Base-by-base conservation (phyloP, 768 basidiomycete species). In the Suillus discolor region DNA sequence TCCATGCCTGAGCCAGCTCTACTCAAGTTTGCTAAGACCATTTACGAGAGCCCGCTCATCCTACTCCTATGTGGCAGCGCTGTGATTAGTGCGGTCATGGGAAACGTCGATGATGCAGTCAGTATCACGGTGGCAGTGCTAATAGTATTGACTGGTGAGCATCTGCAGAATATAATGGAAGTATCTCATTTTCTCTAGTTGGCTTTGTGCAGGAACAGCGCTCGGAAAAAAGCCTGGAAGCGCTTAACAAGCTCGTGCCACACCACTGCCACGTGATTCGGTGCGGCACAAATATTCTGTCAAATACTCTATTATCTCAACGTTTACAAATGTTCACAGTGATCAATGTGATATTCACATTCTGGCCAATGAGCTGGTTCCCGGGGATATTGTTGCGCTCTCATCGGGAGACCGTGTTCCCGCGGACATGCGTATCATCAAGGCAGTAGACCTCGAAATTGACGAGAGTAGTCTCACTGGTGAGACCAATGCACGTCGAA, bases 361-460 rank as follows among this genome's bases (percentile, higher is more conserved):
- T n/a, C 88, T 98, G 39, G 97, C 96, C 0, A 98, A 98, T 76
- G 93, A 97, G 73, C 89, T 98, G n/a, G 93, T 98, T 5, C 96
- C 96, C 0, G 96, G 96, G 38, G 96, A 99, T 74, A 84, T 98
- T 60, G 89, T 98, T 65, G 89, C 89, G 1, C 92, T 99, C 79
- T 80, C 85, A 31, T 96, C 95, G 0, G 96, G 96, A 23, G 96
- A 99, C 75, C 93, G 96, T 45, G 86, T 99, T 25, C 96, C 96
- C 2, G 95, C 97, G 47, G 96, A 99, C 72, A 84, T 99, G 64
- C 90, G 97, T 28, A 82, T 99, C 28, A 81, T 91, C 63, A 80
- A 85, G n/a, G 85, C 93, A 0, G 83, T 93, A 38, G 94, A 95
- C 69, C 83, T 98, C 44, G 96, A 98, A 74, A 89, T 98, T 47